phyloP scores from a whole-genome alignment of 2,329 filamentous ascomycete species.

The Beauveria sp. region DNA sequence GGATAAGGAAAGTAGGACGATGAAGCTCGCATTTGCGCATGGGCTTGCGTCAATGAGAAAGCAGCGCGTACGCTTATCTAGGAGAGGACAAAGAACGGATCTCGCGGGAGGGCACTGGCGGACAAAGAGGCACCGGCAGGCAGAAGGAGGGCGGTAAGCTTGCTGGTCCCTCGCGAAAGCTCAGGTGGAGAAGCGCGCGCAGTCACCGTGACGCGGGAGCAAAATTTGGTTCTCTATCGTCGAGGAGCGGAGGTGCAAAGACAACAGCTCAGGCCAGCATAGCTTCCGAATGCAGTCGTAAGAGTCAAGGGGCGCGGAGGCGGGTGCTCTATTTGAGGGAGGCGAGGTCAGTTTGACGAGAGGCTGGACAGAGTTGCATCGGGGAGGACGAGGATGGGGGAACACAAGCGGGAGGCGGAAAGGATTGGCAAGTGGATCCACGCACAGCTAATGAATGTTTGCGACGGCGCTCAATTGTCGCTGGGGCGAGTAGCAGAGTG shows the following conservation, averaged over 20 bases:
- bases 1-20: constrained; percentile 24
- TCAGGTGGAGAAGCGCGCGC: constrained; percentile 4
- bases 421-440: background rate
- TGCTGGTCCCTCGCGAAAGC: constrained; percentile 4
- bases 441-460: constrained; percentile 8
- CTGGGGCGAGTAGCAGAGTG: background rate
- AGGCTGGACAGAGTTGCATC: constrained; percentile 4
- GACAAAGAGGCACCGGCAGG: background rate
- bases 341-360: constrained; percentile 2
- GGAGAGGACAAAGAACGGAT: constrained; percentile 20
- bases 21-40: constrained; percentile 33
- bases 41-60: constrained; percentile 20
- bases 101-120: background rate
- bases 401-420: constrained; percentile 2
- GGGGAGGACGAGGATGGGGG: constrained; percentile 1
- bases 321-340: background rate
- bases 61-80: constrained; percentile 19
- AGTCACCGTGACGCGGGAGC: constrained; percentile 1
- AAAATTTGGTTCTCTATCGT: background rate
- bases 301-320: background rate
- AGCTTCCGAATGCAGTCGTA: background rate
- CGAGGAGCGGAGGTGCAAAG: background rate
- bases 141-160: constrained; percentile 4
- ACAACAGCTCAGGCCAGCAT: constrained; percentile 1
- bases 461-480: constrained; percentile 1